Percentiles rank a stretch among this genome's conserved stretches.
Evolutionary conservation across 495 filamentous ascomycete species (phyloP).

Genomic region (Penicillium atrosanguineum): DNA sequence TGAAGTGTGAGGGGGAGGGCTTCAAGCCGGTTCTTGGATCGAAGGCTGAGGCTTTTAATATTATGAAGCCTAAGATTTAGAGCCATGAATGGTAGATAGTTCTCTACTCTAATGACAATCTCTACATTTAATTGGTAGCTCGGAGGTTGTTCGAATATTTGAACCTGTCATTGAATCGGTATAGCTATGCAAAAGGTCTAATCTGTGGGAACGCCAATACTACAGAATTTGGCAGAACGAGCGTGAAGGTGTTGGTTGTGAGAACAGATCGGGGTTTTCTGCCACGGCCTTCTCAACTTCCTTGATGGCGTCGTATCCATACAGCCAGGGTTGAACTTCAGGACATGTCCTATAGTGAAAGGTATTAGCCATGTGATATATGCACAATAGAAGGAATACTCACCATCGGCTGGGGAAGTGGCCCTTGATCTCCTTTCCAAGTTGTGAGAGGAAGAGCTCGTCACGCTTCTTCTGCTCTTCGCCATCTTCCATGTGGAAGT

Average conservation of each 20-base stretch:
- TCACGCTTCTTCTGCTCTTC: slow-evolving; percentile 53
- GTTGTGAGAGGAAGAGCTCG: slow-evolving; percentile 43
- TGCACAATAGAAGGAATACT: neutral
- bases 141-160: neutral
- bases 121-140: neutral
- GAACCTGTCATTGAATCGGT: neutral
- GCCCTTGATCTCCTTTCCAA: slow-evolving; percentile 38
- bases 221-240: slow-evolving; percentile 9
- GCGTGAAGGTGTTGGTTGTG: neutral
- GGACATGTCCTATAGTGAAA: slow-evolving; percentile 48
- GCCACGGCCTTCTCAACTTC: slow-evolving; percentile 53
- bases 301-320: slow-evolving; percentile 58
- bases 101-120: neutral
- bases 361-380: neutral
- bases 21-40: slow-evolving; percentile 20
- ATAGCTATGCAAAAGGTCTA: neutral
- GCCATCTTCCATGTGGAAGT: slow-evolving; percentile 59
- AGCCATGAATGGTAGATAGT: neutral
- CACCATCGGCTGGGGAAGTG: slow-evolving; percentile 58
- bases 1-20: slow-evolving; percentile 34
- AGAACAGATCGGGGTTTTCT: slow-evolving; percentile 30
- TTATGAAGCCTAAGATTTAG: slow-evolving; percentile 3
- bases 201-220: neutral
- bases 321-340: slow-evolving; percentile 57
- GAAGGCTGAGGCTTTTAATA: slow-evolving; percentile 10